These are phyloP conservation scores for Leonotis leonurus DNA, from an alignment of 257 asterid species.

Conservation along the genomic window DNA sequence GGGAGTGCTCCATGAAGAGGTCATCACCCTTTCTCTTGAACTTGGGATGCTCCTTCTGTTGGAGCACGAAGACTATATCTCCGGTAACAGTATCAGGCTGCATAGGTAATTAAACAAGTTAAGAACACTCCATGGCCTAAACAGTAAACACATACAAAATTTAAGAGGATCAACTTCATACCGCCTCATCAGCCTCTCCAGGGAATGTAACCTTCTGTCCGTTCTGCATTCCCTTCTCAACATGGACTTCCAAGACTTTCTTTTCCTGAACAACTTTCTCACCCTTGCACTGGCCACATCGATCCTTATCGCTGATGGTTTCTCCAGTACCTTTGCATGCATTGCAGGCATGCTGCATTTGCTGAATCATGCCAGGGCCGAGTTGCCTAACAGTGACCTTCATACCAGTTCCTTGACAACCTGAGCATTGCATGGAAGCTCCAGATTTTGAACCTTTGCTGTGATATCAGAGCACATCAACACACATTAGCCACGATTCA, in stretches of 20 bases:
- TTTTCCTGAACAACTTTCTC: conserved; percentile 51
- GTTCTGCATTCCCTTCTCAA: conserved; percentile 54
- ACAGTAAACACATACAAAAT: not conserved
- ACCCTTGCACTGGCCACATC: conserved; percentile 47
- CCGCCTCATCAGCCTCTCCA: conserved; percentile 56
- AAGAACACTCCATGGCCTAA: no score
- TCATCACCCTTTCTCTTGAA: conserved; percentile 52
- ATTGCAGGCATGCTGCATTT: conserved; percentile 50
- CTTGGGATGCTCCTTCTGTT: conserved; percentile 43
- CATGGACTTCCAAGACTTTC: conserved; percentile 52
- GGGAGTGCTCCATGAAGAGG: conserved; percentile 36
- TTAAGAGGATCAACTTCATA: not conserved
- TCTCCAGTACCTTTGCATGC: conserved; percentile 53
- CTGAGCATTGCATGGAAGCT: conserved; percentile 36
- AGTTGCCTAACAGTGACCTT: conserved; percentile 47
- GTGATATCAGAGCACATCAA: not conserved
- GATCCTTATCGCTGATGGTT: conserved; percentile 40
- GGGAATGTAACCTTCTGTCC: conserved; percentile 47
- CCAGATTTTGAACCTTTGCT: conserved; percentile 55
- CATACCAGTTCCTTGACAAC: conserved; percentile 53
- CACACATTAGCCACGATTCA: not conserved
- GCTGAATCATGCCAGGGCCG: conserved; percentile 56
- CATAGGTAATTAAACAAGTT: not conserved
- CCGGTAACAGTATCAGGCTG: conserved; percentile 56
- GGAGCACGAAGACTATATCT: conserved; percentile 52